phyloP scores from a whole-genome alignment of 2,329 filamentous ascomycete species.

The Lasiodiplodia gonubiensis region DNA sequence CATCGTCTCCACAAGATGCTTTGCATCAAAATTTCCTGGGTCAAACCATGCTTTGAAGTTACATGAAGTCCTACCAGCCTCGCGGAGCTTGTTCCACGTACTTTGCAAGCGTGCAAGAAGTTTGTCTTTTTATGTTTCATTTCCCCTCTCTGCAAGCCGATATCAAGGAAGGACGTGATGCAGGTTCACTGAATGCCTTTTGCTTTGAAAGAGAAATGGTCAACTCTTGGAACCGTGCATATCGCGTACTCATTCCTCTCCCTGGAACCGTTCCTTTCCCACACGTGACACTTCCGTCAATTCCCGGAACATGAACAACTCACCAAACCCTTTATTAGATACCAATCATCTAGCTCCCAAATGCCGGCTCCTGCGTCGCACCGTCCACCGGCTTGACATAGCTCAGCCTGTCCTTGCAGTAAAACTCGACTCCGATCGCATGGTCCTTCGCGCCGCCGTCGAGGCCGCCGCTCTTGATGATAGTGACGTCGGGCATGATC shows the following conservation, averaged over 20 bases:
- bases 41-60: not conserved
- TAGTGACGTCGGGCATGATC: slow-evolving; percentile 57
- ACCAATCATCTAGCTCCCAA: slow-evolving; percentile 25
- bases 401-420: slow-evolving; percentile 55
- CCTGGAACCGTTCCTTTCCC: no score
- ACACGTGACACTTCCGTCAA: no score
- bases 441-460: slow-evolving; percentile 55
- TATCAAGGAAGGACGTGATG: no score
- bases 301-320: no score
- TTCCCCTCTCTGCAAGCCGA: no score
- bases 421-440: slow-evolving; percentile 59
- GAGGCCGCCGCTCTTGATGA: slow-evolving; percentile 59
- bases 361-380: slow-evolving; percentile 55
- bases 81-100: not conserved
- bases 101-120: no score
- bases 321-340: not conserved
- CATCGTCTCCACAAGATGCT: not conserved
- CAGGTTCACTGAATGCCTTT: no score
- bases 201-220: no score
- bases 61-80: not conserved
- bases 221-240: no score
- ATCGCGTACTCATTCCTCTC: no score
- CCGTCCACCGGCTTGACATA: slow-evolving; percentile 53
- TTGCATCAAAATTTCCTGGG: not conserved
- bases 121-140: no score